Conservation (phyloP, 1,284 basidiomycete genomes). For the Ustilago curta region DNA sequence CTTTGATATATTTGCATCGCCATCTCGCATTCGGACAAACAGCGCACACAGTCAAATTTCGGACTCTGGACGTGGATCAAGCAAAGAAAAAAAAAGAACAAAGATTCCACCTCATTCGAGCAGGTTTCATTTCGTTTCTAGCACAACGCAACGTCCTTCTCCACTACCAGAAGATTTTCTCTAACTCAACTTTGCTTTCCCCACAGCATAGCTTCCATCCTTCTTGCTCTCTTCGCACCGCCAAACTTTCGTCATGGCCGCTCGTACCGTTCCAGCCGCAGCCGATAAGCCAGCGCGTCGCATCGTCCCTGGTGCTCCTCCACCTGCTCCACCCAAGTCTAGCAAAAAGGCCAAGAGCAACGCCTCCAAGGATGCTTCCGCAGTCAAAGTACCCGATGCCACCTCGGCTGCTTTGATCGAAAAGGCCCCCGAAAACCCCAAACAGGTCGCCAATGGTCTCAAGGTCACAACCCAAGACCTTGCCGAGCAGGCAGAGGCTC, state of each 20-base stretch:
- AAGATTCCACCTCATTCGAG: too few relatives aligned
- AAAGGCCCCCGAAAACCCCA: conserved; percentile 27
- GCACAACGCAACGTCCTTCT: too few relatives aligned
- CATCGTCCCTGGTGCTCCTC: conserved; percentile 39
- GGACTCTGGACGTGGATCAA: too few relatives aligned
- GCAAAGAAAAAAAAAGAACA: too few relatives aligned
- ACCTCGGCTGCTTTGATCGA: conserved; percentile 39
- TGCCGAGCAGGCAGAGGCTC: conserved; percentile 41
- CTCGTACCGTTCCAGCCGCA: conserved; percentile 30
- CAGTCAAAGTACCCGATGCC: conserved; percentile 36
- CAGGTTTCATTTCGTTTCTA: too few relatives aligned
- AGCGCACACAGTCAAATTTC: too few relatives aligned
- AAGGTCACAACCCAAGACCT: conserved; percentile 42
- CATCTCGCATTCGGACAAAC: too few relatives aligned
- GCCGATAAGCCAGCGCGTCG: conserved; percentile 43
- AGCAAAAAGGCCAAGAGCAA: conserved; percentile 20
- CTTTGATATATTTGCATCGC: too few relatives aligned
- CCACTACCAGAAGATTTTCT: too few relatives aligned
- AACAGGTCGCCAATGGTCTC: conserved; percentile 43
- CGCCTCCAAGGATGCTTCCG: conserved; percentile 8
- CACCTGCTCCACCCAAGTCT: conserved; percentile 32
- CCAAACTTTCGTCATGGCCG: conserved; percentile 20
- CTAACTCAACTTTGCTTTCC: too few relatives aligned
- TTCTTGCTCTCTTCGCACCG: not conserved
- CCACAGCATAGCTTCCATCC: not conserved